phyloP scores from a whole-genome alignment of 2,329 filamentous ascomycete species.

The Aspergillus amoenus region DNA sequence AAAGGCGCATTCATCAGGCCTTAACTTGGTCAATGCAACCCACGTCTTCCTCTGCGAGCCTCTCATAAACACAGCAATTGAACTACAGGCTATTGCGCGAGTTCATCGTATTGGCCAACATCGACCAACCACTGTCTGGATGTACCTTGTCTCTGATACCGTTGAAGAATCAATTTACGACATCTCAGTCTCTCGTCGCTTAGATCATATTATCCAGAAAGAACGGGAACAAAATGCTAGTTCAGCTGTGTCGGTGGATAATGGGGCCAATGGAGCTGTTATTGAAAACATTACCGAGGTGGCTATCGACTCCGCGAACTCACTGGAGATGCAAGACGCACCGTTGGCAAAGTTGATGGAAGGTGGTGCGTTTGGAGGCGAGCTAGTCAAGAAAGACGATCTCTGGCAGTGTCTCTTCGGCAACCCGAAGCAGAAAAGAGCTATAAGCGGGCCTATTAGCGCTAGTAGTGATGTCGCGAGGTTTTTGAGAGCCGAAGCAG shows the following conservation, averaged over 20 bases:
- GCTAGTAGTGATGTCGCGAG: conserved; percentile 48
- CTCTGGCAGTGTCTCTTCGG: conserved; percentile 90
- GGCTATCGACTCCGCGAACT: conserved; percentile 79
- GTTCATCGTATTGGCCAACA: conserved; percentile 93
- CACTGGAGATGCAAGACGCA: conserved; percentile 75
- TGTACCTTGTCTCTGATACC: conserved; percentile 87
- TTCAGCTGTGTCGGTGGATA: not conserved
- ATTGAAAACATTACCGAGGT: conserved; percentile 52
- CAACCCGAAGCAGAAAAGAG: conserved; percentile 35
- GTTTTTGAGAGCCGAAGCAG: conserved; percentile 56
- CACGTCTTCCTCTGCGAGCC: conserved; percentile 96
- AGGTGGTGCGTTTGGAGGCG: conserved; percentile 69
- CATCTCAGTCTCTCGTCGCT: conserved; percentile 73
- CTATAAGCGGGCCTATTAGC: conserved; percentile 15
- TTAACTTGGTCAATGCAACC: conserved; percentile 89
- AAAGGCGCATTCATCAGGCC: conserved; percentile 79
- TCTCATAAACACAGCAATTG: conserved; percentile 86
- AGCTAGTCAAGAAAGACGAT: conserved; percentile 75
- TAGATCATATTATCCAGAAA: conserved; percentile 69
- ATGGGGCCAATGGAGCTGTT: conserved; percentile 15
- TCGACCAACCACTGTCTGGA: conserved; percentile 87
- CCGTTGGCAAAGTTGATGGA: conserved; percentile 69
- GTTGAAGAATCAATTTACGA: conserved; percentile 92
- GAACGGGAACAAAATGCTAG: conserved; percentile 32
- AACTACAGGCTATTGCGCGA: conserved; percentile 90